Base-by-base conservation (phyloP, 352 stramenopile genomes). In the Phytophthora cryptogea region DNA sequence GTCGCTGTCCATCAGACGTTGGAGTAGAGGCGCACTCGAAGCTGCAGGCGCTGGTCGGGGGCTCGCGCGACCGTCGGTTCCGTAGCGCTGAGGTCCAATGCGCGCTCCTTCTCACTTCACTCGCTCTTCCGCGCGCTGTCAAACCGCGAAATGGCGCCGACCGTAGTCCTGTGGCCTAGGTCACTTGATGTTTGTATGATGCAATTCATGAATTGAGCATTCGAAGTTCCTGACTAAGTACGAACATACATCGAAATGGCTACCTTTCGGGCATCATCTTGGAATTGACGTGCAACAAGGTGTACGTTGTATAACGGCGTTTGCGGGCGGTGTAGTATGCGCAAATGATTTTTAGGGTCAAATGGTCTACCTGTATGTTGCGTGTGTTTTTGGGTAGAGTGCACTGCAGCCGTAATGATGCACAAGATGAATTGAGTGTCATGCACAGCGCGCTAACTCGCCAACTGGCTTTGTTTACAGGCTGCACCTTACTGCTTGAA, bases 141-240 rank as follows among this genome's bases (percentile, higher is more conserved):
- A 58, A 54, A 62, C 48, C 64, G 49, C 53, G 54, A 72, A 73
- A 70, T 73, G 65, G 60, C 54, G 50, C 27, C 33, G 33, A 54
- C 37, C 23, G 45, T 46, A 31, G 49, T 65, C 17, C 35, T 55
- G 3, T 50, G 30, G 36, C 60, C 28, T 55, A 40, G 58, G 31
- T 51, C 30, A 65, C 32, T 72, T 59, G 47, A 5, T 14, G 11
- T 75, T 81, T 84, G 74, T 86, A 88, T 66, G 39, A 0, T 31
- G 8, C 75, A 72, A 87, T 89, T 89, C 66, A 81, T 78, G 60
- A 83, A 71, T 88, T 72, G 72, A 4, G 5, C 8, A 1, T 6
- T 32, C 20, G 20, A 23, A 23, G 20, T 23, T 23, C 20, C 20
- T 40, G 45, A 11, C 31, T 63, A 68, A 68, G 28, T 68, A 46